Conservation (phyloP, 1,284 basidiomycete genomes). For the Vanrija humicola region DNA sequence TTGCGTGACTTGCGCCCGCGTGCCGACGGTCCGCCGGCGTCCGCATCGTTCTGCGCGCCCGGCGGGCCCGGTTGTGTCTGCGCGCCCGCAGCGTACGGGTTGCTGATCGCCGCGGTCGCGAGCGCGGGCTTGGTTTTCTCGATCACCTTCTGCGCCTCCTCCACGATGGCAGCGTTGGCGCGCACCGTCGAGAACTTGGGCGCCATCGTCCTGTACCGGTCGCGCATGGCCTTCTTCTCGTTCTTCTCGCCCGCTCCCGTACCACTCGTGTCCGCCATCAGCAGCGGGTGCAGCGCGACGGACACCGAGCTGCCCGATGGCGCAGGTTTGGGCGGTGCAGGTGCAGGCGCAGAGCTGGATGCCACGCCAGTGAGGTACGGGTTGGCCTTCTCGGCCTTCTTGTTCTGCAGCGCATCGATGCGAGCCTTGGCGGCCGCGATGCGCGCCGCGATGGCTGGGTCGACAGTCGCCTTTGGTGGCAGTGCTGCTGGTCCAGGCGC, state of each 20-base stretch:
- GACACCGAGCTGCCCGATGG: conserved; percentile 16
- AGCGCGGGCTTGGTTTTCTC: conserved; percentile 18
- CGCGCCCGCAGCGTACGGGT: conserved; percentile 63
- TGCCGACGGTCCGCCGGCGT: conserved; percentile 64
- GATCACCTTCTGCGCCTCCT: conserved; percentile 12
- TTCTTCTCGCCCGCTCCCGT: conserved; percentile 30
- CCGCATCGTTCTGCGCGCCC: conserved; percentile 54
- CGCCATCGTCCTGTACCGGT: conserved; percentile 87
- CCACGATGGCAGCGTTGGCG: conserved; percentile 47
- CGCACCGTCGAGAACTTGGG: conserved; percentile 94
- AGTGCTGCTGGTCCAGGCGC: conserved; percentile 45
- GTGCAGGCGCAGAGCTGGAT: neutral
- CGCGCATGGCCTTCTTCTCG: conserved; percentile 37
- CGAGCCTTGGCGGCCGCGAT: conserved; percentile 74
- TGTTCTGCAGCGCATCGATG: conserved; percentile 65
- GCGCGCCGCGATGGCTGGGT: conserved; percentile 63
- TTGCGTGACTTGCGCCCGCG: conserved; percentile 53
- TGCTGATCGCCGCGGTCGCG: conserved; percentile 49
- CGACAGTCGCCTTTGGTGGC: conserved; percentile 28
- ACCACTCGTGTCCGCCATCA: conserved; percentile 59
- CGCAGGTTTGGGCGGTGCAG: neutral
- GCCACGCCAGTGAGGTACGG: conserved; percentile 4
- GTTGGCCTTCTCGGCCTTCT: conserved; percentile 2
- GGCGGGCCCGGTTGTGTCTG: conserved; percentile 38
- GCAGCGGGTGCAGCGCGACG: conserved; percentile 77